phyloP scores from a whole-genome alignment of 2,329 filamentous ascomycete species.

The Aspergillus alliaceus region DNA sequence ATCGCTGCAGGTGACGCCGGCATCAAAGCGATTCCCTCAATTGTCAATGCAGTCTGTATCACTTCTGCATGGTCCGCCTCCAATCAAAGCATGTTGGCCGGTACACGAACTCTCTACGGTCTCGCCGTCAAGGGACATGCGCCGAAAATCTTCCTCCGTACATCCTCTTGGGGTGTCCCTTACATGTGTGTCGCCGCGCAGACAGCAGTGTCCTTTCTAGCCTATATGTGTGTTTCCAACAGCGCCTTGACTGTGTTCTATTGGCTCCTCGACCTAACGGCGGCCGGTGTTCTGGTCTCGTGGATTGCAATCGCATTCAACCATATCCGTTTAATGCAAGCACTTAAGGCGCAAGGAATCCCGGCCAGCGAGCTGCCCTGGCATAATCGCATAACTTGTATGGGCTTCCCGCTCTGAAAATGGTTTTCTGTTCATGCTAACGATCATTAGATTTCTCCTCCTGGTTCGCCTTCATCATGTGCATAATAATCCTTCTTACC shows the following conservation, averaged over 20 bases:
- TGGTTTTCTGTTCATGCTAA: neutral
- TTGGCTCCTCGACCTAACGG: slow-evolving; percentile 64
- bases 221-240: slow-evolving; percentile 46
- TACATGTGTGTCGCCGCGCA: slow-evolving; percentile 44
- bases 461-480: slow-evolving; percentile 59
- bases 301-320: slow-evolving; percentile 64
- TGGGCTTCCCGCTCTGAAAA: slow-evolving; percentile 31
- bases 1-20: slow-evolving; percentile 69
- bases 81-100: slow-evolving; percentile 64
- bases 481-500: slow-evolving; percentile 66
- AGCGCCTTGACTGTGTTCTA: slow-evolving; percentile 64
- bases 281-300: slow-evolving; percentile 62
- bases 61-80: slow-evolving; percentile 69
- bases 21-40: slow-evolving; percentile 65
- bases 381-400: slow-evolving; percentile 64
- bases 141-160: slow-evolving; percentile 49
- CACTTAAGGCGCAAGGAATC: slow-evolving; percentile 58
- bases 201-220: slow-evolving; percentile 43
- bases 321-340: slow-evolving; percentile 57
- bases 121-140: slow-evolving; percentile 52
- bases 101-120: slow-evolving; percentile 53
- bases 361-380: slow-evolving; percentile 55
- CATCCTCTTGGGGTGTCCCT: slow-evolving; percentile 41
- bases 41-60: slow-evolving; percentile 76
- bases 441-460: slow-evolving; percentile 57